A percentile compares a stretch with the other conserved stretches of the same genome.
Evolutionary conservation across 78 protist species (phyloP).

Genomic region (Dictyostelium purpureum): DNA sequence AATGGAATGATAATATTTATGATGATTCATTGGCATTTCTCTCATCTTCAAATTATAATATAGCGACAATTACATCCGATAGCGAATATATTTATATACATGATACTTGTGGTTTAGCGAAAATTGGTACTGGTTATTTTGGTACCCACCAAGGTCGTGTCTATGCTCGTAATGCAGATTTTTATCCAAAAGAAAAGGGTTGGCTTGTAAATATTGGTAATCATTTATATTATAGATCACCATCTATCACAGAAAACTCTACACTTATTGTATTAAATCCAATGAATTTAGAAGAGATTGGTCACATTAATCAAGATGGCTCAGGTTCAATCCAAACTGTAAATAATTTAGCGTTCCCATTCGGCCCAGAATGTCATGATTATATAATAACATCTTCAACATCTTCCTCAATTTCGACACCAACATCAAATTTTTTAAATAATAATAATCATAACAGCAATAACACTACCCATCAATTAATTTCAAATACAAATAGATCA

Average conservation of each 20-base stretch:
- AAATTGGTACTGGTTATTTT: conserved; percentile 77
- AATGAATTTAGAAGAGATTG: conserved; percentile 45
- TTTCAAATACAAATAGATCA: conserved; percentile 26
- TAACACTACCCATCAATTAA: not conserved
- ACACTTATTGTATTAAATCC: conserved; percentile 72
- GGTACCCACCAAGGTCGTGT: conserved; percentile 81
- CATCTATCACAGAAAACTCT: conserved; percentile 51
- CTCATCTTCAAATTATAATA: conserved; percentile 21
- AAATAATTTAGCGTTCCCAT: conserved; percentile 58
- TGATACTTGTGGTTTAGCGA: conserved; percentile 74
- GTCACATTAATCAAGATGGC: conserved; percentile 69
- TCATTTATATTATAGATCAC: conserved; percentile 76
- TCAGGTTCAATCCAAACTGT: conserved; percentile 26
- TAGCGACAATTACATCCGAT: conserved; percentile 73
- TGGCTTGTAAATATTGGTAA: conserved; percentile 50
- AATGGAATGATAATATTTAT: conserved; percentile 69
- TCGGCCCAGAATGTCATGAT: conserved; percentile 49
- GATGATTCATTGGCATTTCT: conserved; percentile 46
- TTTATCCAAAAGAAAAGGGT: conserved; percentile 74
- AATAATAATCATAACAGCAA: not conserved
- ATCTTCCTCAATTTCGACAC: not conserved
- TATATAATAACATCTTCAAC: not conserved
- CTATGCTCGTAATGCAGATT: conserved; percentile 36
- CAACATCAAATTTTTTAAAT: not conserved
- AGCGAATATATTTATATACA: conserved; percentile 81